phyloP scores from a whole-genome alignment of 2,329 filamentous ascomycete species.

The Dothistroma septosporum region DNA sequence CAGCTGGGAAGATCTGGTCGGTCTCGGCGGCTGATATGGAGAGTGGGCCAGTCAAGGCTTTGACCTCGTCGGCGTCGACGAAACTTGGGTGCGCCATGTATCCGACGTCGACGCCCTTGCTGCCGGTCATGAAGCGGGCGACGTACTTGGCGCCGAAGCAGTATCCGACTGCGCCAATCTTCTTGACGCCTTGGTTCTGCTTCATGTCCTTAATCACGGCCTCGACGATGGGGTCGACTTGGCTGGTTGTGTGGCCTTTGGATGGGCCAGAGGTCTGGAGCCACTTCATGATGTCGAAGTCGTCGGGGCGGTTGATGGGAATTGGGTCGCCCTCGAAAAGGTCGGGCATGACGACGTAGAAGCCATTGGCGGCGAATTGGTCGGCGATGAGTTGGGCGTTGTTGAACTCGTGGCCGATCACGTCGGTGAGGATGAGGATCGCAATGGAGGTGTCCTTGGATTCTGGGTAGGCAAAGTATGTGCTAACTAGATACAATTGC shows the following conservation, averaged over 20 bases:
- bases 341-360: slow-evolving; percentile 65
- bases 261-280: slow-evolving; percentile 35
- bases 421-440: slow-evolving; percentile 55
- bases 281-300: slow-evolving; percentile 51
- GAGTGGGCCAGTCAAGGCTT: slow-evolving; percentile 53
- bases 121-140: slow-evolving; percentile 57
- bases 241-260: slow-evolving; percentile 39
- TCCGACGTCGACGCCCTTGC: slow-evolving; percentile 61
- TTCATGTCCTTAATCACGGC: slow-evolving; percentile 46
- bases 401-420: slow-evolving; percentile 54
- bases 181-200: slow-evolving; percentile 46
- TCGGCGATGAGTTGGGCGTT: slow-evolving; percentile 62
- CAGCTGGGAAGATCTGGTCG: slow-evolving; percentile 56
- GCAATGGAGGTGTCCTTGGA: slow-evolving; percentile 52
- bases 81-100: slow-evolving; percentile 76
- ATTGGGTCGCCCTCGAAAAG: slow-evolving; percentile 65
- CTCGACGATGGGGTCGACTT: slow-evolving; percentile 53
- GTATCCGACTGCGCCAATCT: slow-evolving; percentile 44
- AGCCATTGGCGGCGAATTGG: slow-evolving; percentile 69
- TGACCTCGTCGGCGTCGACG: slow-evolving; percentile 59
- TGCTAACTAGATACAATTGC: slow-evolving; percentile 18
- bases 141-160: slow-evolving; percentile 54
- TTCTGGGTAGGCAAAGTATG: slow-evolving; percentile 54
- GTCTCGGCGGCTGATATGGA: slow-evolving; percentile 63
- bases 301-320: slow-evolving; percentile 49